Base-by-base conservation (phyloP, 305 asterid genomes). In the Rubia tinctorum region DNA sequence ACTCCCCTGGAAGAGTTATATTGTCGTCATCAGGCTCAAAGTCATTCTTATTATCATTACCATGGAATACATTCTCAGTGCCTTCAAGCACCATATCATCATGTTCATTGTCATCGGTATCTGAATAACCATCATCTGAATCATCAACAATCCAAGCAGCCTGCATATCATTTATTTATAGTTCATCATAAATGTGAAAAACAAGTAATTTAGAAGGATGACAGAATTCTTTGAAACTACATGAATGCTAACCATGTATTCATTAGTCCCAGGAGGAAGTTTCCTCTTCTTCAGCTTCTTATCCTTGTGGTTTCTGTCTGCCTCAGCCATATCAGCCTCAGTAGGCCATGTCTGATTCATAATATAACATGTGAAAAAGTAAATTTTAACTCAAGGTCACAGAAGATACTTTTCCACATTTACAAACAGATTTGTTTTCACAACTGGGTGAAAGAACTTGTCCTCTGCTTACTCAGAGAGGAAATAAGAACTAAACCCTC, bases 131-230 rank as follows among this genome's bases (percentile, higher is more conserved):
- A 72, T 44, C 82, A 65, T 87, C 96, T 0, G 96, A 90, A 79
- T 86, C 90, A 60, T 95, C 97, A 66, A 85, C 87, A 81, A 92
- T 92, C 99, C 99, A 95, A 77, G 99, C 92, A 72, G 99, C 96
- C 99, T 95, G 93, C 62, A 85, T 63, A 62, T 64, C 42, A 17
- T 34, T 27, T 39, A 22, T 17, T 68, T 11, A 6, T 62, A 49
- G 40, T 49, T 0, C 8, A 67, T 4, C 37, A 71, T 1, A 20
- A 56, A 53, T 11, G 0, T 13, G 15, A 42, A 51, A 76, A 44
- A 45, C 14, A 25, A 76, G 8, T 8, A 20, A 59, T 11, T 55
- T 5, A 65, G 12, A 71, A 12, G 58, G 30, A n/a, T 15, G 12
- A 43, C 15, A 47, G 10, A 17, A 20, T 25, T 47, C 64, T 59